Percentiles rank a stretch among this genome's conserved stretches.
These are phyloP conservation scores for Mariannaea sp. DNA, from an alignment of 2,329 filamentous ascomycete species.

Conservation along the genomic window DNA sequence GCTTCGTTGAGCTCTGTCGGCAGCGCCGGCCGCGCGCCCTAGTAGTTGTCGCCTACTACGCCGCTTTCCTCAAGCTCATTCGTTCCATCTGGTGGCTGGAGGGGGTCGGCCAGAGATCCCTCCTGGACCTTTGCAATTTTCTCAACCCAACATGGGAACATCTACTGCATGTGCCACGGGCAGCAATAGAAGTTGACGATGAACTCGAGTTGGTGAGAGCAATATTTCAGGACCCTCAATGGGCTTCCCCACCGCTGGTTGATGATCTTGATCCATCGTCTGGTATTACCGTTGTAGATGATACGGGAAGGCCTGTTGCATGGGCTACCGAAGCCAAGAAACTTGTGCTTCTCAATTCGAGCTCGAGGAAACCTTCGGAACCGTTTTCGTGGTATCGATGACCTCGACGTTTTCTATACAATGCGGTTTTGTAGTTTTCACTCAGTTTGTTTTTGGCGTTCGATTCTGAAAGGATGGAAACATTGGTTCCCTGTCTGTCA, in stretches of 20 bases:
- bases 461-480: too few relatives aligned
- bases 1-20: constrained; percentile 51
- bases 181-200: constrained; percentile 43
- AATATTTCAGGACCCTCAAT: constrained; percentile 51
- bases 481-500: too few relatives aligned
- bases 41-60: constrained; percentile 58
- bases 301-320: constrained; percentile 31
- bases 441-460: background rate
- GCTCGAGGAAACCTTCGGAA: constrained; percentile 7
- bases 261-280: constrained; percentile 22
- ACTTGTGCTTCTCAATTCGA: constrained; percentile 29
- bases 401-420: background rate
- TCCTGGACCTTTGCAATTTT: constrained; percentile 49
- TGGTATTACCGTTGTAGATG: constrained; percentile 29
- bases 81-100: constrained; percentile 55
- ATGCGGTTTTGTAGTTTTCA: too few relatives aligned
- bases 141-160: constrained; percentile 49
- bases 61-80: constrained; percentile 54
- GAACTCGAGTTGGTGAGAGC: constrained; percentile 46
- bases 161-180: constrained; percentile 49
- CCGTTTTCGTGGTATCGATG: background rate
- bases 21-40: constrained; percentile 52
- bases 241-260: constrained; percentile 39
- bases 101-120: constrained; percentile 52
- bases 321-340: constrained; percentile 29